A percentile compares a stretch with the other conserved stretches of the same genome.
These are phyloP conservation scores for Geotrichum histeridarum DNA, from an alignment of 1,139 yeast species.

Conservation along the genomic window DNA sequence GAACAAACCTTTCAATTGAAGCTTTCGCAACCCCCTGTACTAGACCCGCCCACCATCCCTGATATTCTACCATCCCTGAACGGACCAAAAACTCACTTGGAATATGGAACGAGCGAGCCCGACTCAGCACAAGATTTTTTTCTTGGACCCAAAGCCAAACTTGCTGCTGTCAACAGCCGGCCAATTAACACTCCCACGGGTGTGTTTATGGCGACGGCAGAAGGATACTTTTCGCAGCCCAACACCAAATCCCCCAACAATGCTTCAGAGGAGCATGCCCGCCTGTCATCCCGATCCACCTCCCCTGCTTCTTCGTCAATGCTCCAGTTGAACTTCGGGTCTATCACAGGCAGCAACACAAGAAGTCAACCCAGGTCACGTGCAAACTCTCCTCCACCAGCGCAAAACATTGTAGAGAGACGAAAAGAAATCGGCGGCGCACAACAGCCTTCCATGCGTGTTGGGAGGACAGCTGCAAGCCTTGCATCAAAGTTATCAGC, in stretches of 20 bases:
- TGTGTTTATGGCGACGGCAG: constrained; percentile 10
- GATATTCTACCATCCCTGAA: constrained; percentile 23
- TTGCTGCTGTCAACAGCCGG: neutral
- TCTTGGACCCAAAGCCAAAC: constrained; percentile 12
- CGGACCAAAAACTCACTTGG: constrained; percentile 9
- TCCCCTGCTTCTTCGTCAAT: constrained; percentile 13
- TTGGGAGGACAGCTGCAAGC: constrained; percentile 10
- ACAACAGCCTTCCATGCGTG: constrained; percentile 20
- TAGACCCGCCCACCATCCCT: constrained; percentile 1
- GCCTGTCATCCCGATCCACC: constrained; percentile 3
- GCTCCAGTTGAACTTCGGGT: constrained; percentile 4
- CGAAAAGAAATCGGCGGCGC: constrained; percentile 19
- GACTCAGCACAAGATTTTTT: constrained; percentile 19
- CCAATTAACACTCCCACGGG: constrained; percentile 3
- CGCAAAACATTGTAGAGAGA: constrained; percentile 22
- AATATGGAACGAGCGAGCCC: neutral
- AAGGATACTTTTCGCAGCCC: neutral
- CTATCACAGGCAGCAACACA: neutral
- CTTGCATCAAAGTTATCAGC: neutral
- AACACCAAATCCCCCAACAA: neutral
- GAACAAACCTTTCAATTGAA: no score
- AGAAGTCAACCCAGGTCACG: constrained; percentile 25
- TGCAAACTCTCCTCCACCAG: constrained; percentile 26
- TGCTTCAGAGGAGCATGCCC: neutral
- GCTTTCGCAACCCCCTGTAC: neutral